A percentile compares a stretch with the other conserved stretches of the same genome.
Conservation (phyloP, 345 rosid species). For the Odontarrhena argentea region DNA sequence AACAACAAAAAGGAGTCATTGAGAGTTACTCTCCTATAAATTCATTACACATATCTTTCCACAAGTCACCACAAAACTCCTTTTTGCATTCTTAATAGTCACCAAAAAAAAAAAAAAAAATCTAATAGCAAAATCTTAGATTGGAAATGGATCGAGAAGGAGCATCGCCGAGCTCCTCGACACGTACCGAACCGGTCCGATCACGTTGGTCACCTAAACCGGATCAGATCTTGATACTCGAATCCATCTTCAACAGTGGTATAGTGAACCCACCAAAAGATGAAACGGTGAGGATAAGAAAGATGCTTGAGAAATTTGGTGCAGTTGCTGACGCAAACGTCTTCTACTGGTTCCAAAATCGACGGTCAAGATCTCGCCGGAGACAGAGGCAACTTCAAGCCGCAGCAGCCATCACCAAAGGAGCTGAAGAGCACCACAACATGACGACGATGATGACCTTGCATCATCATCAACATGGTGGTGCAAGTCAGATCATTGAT, state of each 20-base stretch:
- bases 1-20: background rate
- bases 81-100: constrained; percentile 35
- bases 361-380: constrained; percentile 95
- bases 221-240: constrained; percentile 95
- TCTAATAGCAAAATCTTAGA: constrained; percentile 8
- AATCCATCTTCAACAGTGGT: constrained; percentile 97
- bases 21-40: constrained; percentile 27
- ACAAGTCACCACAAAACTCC: constrained; percentile 27
- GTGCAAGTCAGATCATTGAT: constrained; percentile 9
- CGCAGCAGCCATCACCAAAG: constrained; percentile 12
- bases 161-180: constrained; percentile 49
- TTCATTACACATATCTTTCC: constrained; percentile 4
- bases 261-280: constrained; percentile 97
- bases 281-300: constrained; percentile 88
- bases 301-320: constrained; percentile 90
- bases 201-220: constrained; percentile 99
- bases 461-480: constrained; percentile 31
- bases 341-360: constrained; percentile 98
- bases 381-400: constrained; percentile 92
- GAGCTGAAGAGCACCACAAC: constrained; percentile 25
- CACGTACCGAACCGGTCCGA: constrained; percentile 72
- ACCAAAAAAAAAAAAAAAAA: constrained; percentile 7
- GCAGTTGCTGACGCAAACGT: constrained; percentile 93
- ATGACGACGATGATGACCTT: constrained; percentile 33
- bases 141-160: constrained; percentile 68